Conservation (phyloP, 305 asterid genomes). For the Coffea humblotiana region DNA sequence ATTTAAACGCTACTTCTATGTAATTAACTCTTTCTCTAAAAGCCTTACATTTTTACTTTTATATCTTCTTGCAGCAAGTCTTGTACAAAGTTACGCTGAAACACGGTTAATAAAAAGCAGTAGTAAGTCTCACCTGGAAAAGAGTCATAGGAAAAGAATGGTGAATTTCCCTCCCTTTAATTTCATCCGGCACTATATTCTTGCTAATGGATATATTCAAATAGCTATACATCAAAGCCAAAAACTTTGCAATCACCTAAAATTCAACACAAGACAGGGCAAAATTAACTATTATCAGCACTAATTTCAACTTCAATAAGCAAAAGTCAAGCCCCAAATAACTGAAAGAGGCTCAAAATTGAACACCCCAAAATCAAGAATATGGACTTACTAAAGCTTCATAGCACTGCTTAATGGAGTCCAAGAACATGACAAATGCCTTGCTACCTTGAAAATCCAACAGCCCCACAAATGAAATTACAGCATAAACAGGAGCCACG, state of each 20-base stretch:
- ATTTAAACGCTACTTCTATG: not conserved
- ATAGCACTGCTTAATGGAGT: slow-evolving; percentile 66
- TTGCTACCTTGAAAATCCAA: slow-evolving; percentile 62
- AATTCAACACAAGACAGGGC: slow-evolving; percentile 4
- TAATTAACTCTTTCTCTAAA: not conserved
- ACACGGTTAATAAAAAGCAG: not conserved
- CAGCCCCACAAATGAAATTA: slow-evolving; percentile 62
- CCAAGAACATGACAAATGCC: slow-evolving; percentile 53
- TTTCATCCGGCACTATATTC: slow-evolving; percentile 72
- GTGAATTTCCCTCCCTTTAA: slow-evolving; percentile 86
- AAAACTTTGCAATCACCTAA: slow-evolving; percentile 64
- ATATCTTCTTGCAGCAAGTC: not conserved
- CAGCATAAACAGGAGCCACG: slow-evolving; percentile 77
- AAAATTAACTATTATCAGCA: slow-evolving; percentile 5
- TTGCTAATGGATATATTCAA: slow-evolving; percentile 63
- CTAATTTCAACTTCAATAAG: not conserved
- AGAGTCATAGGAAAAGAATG: slow-evolving; percentile 85
- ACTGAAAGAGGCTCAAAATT: not conserved
- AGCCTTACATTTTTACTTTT: not conserved
- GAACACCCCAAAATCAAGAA: not conserved
- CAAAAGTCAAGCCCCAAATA: not conserved
- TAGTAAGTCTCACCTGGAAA: slow-evolving; percentile 57
- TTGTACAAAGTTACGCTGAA: not conserved
- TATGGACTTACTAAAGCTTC: slow-evolving; percentile 60
- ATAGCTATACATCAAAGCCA: slow-evolving; percentile 72